Evolutionary conservation across 2,329 filamentous ascomycete genomes (phyloP).

Genomic region (Albifimbria verrucaria): DNA sequence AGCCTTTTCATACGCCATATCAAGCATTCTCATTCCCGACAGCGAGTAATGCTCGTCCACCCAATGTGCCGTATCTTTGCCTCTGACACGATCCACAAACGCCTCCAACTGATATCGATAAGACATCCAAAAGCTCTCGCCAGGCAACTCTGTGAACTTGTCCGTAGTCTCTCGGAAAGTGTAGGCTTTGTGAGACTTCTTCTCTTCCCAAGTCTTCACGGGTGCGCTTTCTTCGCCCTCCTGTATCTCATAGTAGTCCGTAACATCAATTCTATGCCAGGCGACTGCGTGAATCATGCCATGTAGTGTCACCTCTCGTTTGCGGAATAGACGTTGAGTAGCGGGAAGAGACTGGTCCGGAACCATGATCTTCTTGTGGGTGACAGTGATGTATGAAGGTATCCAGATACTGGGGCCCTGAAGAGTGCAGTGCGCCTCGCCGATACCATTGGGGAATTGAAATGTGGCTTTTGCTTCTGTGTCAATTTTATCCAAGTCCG

Average conservation of each 20-base stretch:
- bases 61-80: constrained; percentile 34
- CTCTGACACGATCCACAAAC: constrained; percentile 43
- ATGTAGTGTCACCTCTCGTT: constrained; percentile 22
- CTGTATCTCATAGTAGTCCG: constrained; percentile 26
- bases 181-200: constrained; percentile 29
- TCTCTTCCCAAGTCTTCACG: constrained; percentile 13
- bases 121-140: constrained; percentile 37
- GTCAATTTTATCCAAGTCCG: too few species aligned
- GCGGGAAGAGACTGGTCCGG: background rate
- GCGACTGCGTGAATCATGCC: constrained; percentile 18
- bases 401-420: constrained; percentile 8
- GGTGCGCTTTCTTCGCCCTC: constrained; percentile 14
- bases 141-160: constrained; percentile 13
- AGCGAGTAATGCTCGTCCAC: constrained; percentile 39
- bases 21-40: constrained; percentile 41
- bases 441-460: constrained; percentile 37
- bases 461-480: constrained; percentile 30
- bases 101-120: constrained; percentile 46
- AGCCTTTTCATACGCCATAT: constrained; percentile 41
- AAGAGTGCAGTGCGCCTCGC: constrained; percentile 25
- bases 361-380: background rate
- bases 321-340: constrained; percentile 6
- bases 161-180: constrained; percentile 28
- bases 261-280: constrained; percentile 31
- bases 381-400: constrained; percentile 5